phyloP scores from a whole-genome alignment of 176 grass and related monocot species.

The Zoysia japonica region DNA sequence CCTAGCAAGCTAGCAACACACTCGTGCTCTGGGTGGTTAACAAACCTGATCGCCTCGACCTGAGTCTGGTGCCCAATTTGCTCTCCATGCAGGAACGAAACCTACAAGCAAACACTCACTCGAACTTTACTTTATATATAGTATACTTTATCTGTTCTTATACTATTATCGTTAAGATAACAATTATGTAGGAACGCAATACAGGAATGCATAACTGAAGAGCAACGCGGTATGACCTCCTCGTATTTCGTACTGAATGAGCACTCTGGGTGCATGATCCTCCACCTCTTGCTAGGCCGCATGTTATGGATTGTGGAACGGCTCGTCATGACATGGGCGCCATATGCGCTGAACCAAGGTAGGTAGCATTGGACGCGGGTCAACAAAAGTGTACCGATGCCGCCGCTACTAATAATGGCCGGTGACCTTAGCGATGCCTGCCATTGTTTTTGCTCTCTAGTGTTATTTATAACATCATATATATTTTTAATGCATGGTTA shows the following conservation, averaged over 20 bases:
- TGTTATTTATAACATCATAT: too few relatives aligned
- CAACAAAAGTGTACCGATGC: too few relatives aligned
- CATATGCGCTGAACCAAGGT: neutral
- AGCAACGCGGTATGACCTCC: too few relatives aligned
- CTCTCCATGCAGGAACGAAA: neutral
- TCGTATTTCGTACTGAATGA: too few relatives aligned
- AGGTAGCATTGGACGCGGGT: neutral
- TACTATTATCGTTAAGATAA: too few relatives aligned
- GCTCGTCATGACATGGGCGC: neutral
- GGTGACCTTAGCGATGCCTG: too few relatives aligned
- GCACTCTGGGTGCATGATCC: neutral
- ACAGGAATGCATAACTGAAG: too few relatives aligned
- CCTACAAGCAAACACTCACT: neutral
- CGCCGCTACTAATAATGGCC: too few relatives aligned
- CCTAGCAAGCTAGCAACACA: constrained; percentile 37
- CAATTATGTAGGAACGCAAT: neutral
- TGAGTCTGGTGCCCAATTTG: neutral
- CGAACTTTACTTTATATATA: constrained; percentile 5
- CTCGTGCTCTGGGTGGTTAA: constrained; percentile 4
- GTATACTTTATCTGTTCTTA: neutral
- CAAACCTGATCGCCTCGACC: constrained; percentile 17
- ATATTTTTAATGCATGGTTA: too few relatives aligned
- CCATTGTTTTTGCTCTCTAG: too few relatives aligned
- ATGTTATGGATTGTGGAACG: neutral
- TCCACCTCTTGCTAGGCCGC: neutral